Base-by-base conservation (phyloP, 441 rosid genomes). In the Bruguiera hainesii region DNA sequence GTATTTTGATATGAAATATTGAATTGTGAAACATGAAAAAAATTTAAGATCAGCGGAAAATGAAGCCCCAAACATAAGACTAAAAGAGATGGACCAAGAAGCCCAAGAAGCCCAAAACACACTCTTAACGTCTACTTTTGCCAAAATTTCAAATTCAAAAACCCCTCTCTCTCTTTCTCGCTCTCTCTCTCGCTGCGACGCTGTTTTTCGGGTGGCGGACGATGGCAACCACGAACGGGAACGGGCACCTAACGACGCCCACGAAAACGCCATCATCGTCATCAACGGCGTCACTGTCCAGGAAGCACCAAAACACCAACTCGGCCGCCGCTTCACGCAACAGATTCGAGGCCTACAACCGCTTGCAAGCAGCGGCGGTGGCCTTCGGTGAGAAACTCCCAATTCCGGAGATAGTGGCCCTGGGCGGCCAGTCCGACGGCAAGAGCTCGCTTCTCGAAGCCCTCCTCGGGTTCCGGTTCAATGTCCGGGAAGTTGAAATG, bases 381-480 rank as follows among this genome's bases (percentile, higher is more conserved):
- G 98, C 97, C 42, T 91, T 94, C 75, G 97, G 98, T 0, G 98
- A 94, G 84, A 91, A 89, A 75, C 91, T 94, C 56, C 96, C 97
- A 1, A 94, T 94, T 46, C 97, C 98, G 0, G 98, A 94, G 79
- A 94, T 94, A n/a, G 97, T 94, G 3, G 97, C 96, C 52, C 75
- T 94, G 6, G 98, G 98, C 6, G 96, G 98, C 1, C 98, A 94
- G 73, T 94, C 98, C 0, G 97, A 91, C 16, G 97, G 97, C 0
- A 94, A 94, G 76, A 94, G 99, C 73, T 89, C 99, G 55, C 97
- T 94, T 15, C 91, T 94, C 3, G 98, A 91, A 76, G 98, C 97
- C 1, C 89, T 91, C 16, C 79, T 94, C 21, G 97, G 97, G 6
- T 94, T 94, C 66, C 91, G 98, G 21, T 94, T 94, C 67, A 94